Evolutionary conservation across 1,284 basidiomycete genomes (phyloP), one percentile per base, ranked within the genome.

Genomic region (Pseudomicrostroma phylloplanum): DNA sequence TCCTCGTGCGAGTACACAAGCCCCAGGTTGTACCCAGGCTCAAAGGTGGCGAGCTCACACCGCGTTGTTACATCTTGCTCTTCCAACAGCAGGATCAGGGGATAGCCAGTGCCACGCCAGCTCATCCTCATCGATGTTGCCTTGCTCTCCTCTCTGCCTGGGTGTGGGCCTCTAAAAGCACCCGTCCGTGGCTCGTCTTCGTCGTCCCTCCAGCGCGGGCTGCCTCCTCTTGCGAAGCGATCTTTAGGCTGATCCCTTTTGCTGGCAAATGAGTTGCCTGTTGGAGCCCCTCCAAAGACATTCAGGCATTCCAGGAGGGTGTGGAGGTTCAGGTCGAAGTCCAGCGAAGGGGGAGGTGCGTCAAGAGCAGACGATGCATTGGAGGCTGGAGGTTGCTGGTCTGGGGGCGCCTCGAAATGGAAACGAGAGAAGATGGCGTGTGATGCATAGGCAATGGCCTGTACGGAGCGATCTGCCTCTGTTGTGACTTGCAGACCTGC

Each of bases 301-400:
- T 93, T 92, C 49, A 96, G 83, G 71, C 90, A 92, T 71, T 93
- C 91, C 61, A 94, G 84, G 60, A 94, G 81, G 0, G 87, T 88
- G 73, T 86, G 85, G 39, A 96, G 84, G 2, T 88, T 88, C 62
- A 96, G 83, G 76, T 93, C 90, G 73, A 96, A 91, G 0, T 84
- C 83, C 8, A 70, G 66, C 17, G 69, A 62, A 1, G 64, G 66
- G 83, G 84, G 36, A 64, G 63, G 67, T 7, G 26, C 15, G 21
- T 66, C 55, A 7, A 48, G 21, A 21, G 17, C 17, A 17, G 43
- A 48, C 6, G 43, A 48, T 36, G 30, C 30, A 36, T 36, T 36
- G 21, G 43, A 48, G 6, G 43, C 15, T 3, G 43, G 15, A 12
- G 43, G 43, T 13, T 48, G 43, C 17, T 21, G 17, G 43, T 48